phyloP scores from a whole-genome alignment of 768 basidiomycete species.

The Coprinopsis cinerea region DNA sequence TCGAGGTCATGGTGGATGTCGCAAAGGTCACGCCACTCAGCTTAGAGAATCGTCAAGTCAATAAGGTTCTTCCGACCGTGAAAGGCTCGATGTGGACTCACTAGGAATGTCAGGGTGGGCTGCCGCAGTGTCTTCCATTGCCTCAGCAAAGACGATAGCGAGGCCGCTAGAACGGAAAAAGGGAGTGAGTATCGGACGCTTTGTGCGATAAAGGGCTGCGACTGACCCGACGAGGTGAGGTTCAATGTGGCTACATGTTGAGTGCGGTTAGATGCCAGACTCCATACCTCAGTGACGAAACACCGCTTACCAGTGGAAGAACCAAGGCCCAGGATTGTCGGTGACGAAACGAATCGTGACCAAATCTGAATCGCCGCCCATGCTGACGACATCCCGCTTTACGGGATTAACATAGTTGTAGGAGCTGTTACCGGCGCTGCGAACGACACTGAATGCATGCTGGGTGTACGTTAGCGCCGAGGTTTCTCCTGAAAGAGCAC shows the following conservation, averaged over 20 bases:
- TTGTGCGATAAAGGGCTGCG: not conserved
- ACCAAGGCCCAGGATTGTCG: constrained; percentile 43
- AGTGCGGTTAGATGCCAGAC: no score
- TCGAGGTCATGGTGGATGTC: no score
- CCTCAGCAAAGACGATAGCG: constrained; percentile 30
- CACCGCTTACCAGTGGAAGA: constrained; percentile 36
- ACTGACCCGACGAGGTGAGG: not conserved
- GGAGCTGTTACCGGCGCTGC: constrained; percentile 25
- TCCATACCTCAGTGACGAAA: constrained; percentile 14
- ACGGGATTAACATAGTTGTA: constrained; percentile 37
- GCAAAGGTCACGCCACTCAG: no score
- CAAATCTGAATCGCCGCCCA: constrained; percentile 19
- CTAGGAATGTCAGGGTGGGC: no score
- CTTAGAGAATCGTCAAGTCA: no score
- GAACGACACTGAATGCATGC: constrained; percentile 36
- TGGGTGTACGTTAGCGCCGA: no score
- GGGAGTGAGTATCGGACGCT: not conserved
- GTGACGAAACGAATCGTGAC: constrained; percentile 52
- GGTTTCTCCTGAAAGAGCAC: no score
- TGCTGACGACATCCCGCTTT: constrained; percentile 25
- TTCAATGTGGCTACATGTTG: not conserved
- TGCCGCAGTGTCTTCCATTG: constrained; percentile 13
- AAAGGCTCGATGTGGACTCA: no score
- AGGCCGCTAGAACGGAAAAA: constrained; percentile 21
- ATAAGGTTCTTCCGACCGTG: no score